Evolutionary conservation across 2,329 filamentous ascomycete genomes (phyloP), one percentile per base, ranked within the genome.

Genomic region (Apiospora marii): DNA sequence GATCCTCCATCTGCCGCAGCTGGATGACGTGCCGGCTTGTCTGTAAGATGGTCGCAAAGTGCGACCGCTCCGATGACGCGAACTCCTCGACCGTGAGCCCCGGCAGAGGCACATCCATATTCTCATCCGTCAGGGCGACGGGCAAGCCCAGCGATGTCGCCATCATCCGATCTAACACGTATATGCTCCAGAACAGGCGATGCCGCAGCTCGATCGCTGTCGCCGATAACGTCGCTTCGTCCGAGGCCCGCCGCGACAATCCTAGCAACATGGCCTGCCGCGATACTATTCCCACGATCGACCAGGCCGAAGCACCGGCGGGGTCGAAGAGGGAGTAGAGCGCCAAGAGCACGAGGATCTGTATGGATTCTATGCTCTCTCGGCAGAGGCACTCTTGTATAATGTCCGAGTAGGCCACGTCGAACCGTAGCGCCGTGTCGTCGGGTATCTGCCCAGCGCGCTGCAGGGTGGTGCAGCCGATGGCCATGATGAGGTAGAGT

Each of bases 71-170:
- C 2, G 81, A 70, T 8, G 82, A 83, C 3, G 83, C 83, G 73
- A 85, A 86, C 75, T 86, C 84, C 43, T 85, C 82, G n/a, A 86
- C 77, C 0, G 84, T 85, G 8, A 86, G 79, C 1, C 84, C 80
- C 1, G 85, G 85, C 6, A 86, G 78, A 0, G 84, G 83, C 2
- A 86, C 80, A 69, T 82, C 81, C 43, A 81, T 79, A 53, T 82
- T 81, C 22, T 83, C 81, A 73, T 85, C 83, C 1, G 77, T 80
- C 12, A 86, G 78, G 1, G 83, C 82, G 2, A 80, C 79, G 0
- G 84, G 82, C 13, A 85, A 76, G 3, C 85, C 85, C 4, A 82
- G 79, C 0, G 83, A 85, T 1, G 81, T 78, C 19, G 83, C 81
- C 75, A 85, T 83, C 84, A 86, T 86, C 24, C 85, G 81, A 72